phyloP scores from a whole-genome alignment of 176 grass and related monocot genomes.

The Zoysia japonica region DNA sequence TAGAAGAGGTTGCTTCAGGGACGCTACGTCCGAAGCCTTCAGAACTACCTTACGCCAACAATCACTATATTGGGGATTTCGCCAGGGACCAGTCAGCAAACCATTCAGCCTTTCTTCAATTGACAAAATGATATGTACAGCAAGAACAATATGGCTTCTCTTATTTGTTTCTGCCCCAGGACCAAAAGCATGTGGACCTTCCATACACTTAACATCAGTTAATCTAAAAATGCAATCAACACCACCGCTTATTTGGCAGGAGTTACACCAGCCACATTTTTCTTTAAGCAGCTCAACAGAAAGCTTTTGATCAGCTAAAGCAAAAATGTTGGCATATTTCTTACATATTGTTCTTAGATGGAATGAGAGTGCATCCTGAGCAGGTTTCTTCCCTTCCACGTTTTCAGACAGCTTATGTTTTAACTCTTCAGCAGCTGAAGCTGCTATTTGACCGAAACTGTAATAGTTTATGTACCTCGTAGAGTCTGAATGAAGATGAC shows the following conservation, averaged over 20 bases:
- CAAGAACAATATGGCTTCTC: conserved; percentile 68
- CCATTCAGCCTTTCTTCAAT: conserved; percentile 82
- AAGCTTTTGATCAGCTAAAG: conserved; percentile 60
- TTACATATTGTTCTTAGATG: conserved; percentile 75
- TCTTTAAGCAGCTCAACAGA: conserved; percentile 74
- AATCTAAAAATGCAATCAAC: conserved; percentile 76
- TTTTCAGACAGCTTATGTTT: conserved; percentile 64
- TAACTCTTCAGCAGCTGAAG: conserved; percentile 72
- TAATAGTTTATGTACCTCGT: conserved; percentile 75
- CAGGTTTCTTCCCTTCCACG: conserved; percentile 70
- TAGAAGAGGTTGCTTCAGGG: conserved; percentile 77
- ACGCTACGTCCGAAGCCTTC: conserved; percentile 65
- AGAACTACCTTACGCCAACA: conserved; percentile 71
- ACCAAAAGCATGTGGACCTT: conserved; percentile 37
- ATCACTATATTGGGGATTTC: conserved; percentile 76
- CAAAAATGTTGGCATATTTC: conserved; percentile 67
- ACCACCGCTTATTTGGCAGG: conserved; percentile 67
- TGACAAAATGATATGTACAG: conserved; percentile 59
- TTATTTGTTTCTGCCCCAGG: conserved; percentile 54
- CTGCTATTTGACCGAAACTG: conserved; percentile 91
- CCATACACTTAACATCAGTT: conserved; percentile 43
- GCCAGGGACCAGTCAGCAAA: conserved; percentile 82
- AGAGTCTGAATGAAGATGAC: conserved; percentile 45
- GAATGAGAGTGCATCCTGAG: conserved; percentile 49
- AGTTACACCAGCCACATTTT: conserved; percentile 96